Percentiles rank a stretch among this genome's conserved stretches.
These are phyloP conservation scores for Citrus australasica DNA, from an alignment of 345 rosid genomes.

Conservation along the genomic window DNA sequence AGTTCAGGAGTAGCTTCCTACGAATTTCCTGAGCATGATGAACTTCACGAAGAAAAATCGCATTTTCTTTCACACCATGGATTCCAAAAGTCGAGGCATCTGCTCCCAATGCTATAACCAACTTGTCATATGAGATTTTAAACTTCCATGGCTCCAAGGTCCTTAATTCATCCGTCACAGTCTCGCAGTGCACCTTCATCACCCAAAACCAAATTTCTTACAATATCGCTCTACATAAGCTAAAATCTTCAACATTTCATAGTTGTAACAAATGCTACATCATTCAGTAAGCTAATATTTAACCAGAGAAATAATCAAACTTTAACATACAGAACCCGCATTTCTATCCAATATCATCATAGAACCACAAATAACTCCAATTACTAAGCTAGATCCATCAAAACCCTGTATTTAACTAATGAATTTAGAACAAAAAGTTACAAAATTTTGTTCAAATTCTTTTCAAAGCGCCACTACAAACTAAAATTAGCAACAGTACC, in stretches of 20 bases:
- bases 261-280: neutral
- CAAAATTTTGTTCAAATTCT: neutral
- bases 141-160: constrained; percentile 73
- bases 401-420: neutral
- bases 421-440: neutral
- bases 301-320: neutral
- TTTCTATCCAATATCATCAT: neutral
- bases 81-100: constrained; percentile 90
- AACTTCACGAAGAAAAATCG: constrained; percentile 84
- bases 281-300: neutral
- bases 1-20: constrained; percentile 76
- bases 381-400: too few species aligned
- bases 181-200: constrained; percentile 76
- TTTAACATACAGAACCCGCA: neutral
- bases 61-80: constrained; percentile 67
- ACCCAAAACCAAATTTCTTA: constrained; percentile 7
- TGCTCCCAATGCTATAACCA: constrained; percentile 83
- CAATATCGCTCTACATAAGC: neutral
- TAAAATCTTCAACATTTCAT: neutral
- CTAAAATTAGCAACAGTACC: neutral
- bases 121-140: constrained; percentile 72
- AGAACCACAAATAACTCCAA: neutral
- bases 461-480: neutral
- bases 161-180: constrained; percentile 54
- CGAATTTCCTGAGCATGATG: constrained; percentile 95